A percentile compares a stretch with the other conserved stretches of the same genome.
phyloP scores from a whole-genome alignment of 768 basidiomycete genomes.

The Boletus huronensis region DNA sequence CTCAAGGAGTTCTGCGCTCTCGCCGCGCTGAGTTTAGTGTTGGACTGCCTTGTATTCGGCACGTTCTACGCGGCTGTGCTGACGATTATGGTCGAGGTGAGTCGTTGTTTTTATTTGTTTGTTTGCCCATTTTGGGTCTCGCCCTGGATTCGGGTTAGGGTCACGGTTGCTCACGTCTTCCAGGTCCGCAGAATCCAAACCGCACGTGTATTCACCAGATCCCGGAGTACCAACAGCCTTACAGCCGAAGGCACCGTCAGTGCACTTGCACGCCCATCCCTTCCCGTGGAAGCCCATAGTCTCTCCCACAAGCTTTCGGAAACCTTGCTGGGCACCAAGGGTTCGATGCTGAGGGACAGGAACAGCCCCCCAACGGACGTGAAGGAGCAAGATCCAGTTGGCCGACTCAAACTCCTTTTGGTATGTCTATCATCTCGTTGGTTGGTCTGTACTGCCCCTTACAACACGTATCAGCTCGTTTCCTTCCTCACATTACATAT shows the following conservation, averaged over 20 bases:
- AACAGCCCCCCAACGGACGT: slow-evolving; percentile 38
- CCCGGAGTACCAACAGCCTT: slow-evolving; percentile 31
- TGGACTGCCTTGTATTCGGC: slow-evolving; percentile 87
- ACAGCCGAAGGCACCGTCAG: slow-evolving; percentile 30
- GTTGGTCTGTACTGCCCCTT: not conserved
- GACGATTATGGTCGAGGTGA: slow-evolving; percentile 93
- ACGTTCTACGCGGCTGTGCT: slow-evolving; percentile 89
- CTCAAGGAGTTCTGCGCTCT: slow-evolving; percentile 93
- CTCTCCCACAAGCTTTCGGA: slow-evolving; percentile 28
- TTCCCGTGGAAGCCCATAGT: slow-evolving; percentile 14
- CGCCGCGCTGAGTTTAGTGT: slow-evolving; percentile 79
- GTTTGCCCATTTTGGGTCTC: not conserved
- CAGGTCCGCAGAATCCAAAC: slow-evolving; percentile 72
- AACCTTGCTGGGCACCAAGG: slow-evolving; percentile 45
- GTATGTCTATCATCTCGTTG: slow-evolving; percentile 37
- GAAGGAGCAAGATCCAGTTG: slow-evolving; percentile 75
- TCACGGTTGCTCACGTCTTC: slow-evolving; percentile 8
- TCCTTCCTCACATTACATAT: slow-evolving; percentile 91
- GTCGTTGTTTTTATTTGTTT: slow-evolving; percentile 27
- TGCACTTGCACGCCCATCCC: slow-evolving; percentile 27
- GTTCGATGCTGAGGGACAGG: slow-evolving; percentile 44
- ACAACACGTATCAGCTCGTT: slow-evolving; percentile 52
- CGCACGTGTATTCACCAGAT: slow-evolving; percentile 48
- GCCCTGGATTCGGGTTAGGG: slow-evolving; percentile 8
- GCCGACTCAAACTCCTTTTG: slow-evolving; percentile 83